These are phyloP conservation scores for Fraxinus cuspidata DNA, from an alignment of 257 asterid species.

Conservation along the genomic window DNA sequence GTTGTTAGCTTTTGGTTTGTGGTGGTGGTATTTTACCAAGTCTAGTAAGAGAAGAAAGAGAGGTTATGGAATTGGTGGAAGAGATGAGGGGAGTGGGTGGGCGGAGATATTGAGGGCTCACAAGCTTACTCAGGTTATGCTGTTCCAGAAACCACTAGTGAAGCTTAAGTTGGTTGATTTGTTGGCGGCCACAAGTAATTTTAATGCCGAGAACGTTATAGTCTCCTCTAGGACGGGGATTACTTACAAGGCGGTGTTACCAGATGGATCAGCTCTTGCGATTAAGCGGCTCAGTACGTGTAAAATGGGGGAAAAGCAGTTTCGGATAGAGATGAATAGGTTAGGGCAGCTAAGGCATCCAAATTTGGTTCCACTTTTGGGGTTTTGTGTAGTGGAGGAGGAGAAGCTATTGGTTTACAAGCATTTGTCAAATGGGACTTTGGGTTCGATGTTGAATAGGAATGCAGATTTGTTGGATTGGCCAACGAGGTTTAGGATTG, in stretches of 20 bases:
- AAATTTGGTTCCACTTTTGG: conserved; percentile 62
- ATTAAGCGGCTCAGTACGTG: conserved; percentile 54
- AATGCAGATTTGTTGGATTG: conserved; percentile 44
- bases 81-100: conserved; percentile 34
- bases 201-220: conserved; percentile 39
- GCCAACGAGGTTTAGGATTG: conserved; percentile 50
- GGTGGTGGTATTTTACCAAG: conserved; percentile 54
- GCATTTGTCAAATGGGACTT: conserved; percentile 57
- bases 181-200: conserved; percentile 48
- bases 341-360: conserved; percentile 75
- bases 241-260: conserved; percentile 55
- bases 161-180: conserved; percentile 62
- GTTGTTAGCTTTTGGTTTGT: conserved; percentile 56
- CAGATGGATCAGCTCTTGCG: conserved; percentile 65
- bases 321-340: conserved; percentile 60
- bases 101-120: conserved; percentile 46
- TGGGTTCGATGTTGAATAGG: conserved; percentile 40
- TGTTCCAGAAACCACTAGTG: conserved; percentile 64
- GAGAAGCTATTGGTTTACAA: conserved; percentile 69
- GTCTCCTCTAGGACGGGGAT: conserved; percentile 54
- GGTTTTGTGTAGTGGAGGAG: conserved; percentile 66
- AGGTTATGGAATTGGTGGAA: conserved; percentile 34
- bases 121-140: conserved; percentile 55
- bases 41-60: conserved; percentile 37
- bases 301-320: conserved; percentile 54